phyloP scores from a whole-genome alignment of 2,329 filamentous ascomycete genomes.

The Penicillium sp. region DNA sequence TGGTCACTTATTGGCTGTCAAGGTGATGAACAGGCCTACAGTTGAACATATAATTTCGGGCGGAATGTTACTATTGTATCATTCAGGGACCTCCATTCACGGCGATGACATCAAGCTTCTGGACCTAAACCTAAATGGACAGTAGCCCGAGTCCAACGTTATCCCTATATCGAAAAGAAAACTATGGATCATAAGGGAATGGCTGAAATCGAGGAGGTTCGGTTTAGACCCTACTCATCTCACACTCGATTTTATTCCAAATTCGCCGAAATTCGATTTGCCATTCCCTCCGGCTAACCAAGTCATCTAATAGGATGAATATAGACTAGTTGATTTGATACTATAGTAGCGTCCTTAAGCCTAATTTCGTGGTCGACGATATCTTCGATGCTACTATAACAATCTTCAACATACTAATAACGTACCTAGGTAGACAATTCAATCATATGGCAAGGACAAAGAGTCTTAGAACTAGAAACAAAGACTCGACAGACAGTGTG shows the following conservation, averaged over 20 bases:
- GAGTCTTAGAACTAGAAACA: not conserved
- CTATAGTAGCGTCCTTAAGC: no score
- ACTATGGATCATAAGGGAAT: constrained; percentile 4
- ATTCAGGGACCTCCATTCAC: constrained; percentile 46
- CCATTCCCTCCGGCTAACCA: not conserved
- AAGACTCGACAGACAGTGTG: not conserved
- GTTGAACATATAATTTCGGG: constrained; percentile 55
- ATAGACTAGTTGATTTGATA: no score
- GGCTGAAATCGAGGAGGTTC: not conserved
- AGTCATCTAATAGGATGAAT: no score
- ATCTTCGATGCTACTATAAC: no score
- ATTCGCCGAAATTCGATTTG: no score
- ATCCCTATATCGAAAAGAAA: constrained; percentile 6
- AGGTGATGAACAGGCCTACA: constrained; percentile 21
- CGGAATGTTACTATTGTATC: constrained; percentile 63
- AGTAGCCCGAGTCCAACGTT: constrained; percentile 17
- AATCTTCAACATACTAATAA: no score
- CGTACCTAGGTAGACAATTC: no score
- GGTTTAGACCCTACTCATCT: no score
- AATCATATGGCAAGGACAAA: not conserved
- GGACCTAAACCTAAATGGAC: constrained; percentile 27
- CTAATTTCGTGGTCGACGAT: no score
- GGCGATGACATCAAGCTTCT: constrained; percentile 12
- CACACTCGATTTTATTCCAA: no score
- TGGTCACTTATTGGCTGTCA: not conserved